Conservation (phyloP, 768 basidiomycete species). For the Suillus luteus region DNA sequence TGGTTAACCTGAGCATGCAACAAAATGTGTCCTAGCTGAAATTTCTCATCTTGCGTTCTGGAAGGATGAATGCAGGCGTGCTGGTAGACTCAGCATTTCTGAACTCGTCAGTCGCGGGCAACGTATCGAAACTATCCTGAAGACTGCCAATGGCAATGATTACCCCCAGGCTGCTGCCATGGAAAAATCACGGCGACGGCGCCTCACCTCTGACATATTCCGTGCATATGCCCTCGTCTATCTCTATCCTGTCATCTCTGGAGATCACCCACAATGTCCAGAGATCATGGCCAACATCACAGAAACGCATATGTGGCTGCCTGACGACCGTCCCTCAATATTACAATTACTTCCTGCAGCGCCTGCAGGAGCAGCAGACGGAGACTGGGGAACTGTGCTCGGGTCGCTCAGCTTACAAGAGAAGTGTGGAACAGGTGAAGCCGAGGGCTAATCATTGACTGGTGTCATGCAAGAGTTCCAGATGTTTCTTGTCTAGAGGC, state of each 20-base stretch:
- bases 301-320: constrained; percentile 70
- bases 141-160: constrained; percentile 13
- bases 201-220: constrained; percentile 64
- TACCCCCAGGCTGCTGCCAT: background rate
- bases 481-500: constrained; percentile 54
- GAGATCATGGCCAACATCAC: constrained; percentile 62
- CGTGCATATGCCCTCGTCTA: constrained; percentile 75
- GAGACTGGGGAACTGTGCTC: constrained; percentile 66
- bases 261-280: constrained; percentile 62
- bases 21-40: constrained; percentile 61
- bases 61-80: constrained; percentile 50
- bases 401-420: constrained; percentile 54
- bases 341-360: constrained; percentile 42
- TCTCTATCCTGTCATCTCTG: constrained; percentile 75
- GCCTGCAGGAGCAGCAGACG: constrained; percentile 52
- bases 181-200: constrained; percentile 37
- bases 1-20: no score
- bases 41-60: constrained; percentile 65
- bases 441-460: constrained; percentile 50
- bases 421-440: constrained; percentile 56
- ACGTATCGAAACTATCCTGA: constrained; percentile 49
- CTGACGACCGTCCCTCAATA: constrained; percentile 55
- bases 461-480: constrained; percentile 50
- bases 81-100: constrained; percentile 56
- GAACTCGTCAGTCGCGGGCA: constrained; percentile 57